Evolutionary conservation across 164 flowering plant genomes (phyloP).

Genomic region (Houttuynia cordata): DNA sequence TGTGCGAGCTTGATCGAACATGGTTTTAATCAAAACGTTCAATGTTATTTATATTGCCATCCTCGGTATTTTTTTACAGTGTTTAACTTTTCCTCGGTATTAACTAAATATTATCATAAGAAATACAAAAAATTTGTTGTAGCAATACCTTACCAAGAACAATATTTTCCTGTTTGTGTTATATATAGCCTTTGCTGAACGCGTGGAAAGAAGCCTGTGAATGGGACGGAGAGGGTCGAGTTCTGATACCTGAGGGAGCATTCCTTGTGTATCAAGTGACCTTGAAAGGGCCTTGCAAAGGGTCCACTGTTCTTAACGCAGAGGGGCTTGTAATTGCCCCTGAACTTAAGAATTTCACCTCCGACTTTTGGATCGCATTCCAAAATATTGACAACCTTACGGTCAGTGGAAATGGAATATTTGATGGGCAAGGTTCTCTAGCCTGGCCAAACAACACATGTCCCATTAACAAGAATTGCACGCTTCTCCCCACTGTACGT

Average conservation of each 20-base stretch:
- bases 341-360: neutral
- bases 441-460: constrained; percentile 9
- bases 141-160: too few relatives aligned
- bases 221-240: constrained; percentile 1
- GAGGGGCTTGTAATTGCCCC: constrained; percentile 7
- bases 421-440: constrained; percentile 9
- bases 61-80: neutral
- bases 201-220: constrained; percentile 12
- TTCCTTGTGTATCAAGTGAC: constrained; percentile 3
- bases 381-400: neutral
- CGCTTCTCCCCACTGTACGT: constrained; percentile 8
- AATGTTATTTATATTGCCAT: neutral
- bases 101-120: too few relatives aligned
- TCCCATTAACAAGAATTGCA: constrained; percentile 2
- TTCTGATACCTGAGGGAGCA: constrained; percentile 3
- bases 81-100: too few relatives aligned
- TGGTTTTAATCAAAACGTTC: neutral
- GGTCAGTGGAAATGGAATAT: constrained; percentile 6
- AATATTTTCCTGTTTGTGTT: neutral
- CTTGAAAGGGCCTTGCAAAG: constrained; percentile 8
- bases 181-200: constrained; percentile 6
- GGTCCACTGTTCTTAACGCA: neutral
- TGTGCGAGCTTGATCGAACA: neutral
- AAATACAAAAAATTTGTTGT: too few relatives aligned
- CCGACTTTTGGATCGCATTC: constrained; percentile 5